Evolutionary conservation across 805 yeast genomes (phyloP), one percentile per base, ranked within the genome.

Genomic region (Sugiyamaella lignohabitans): DNA sequence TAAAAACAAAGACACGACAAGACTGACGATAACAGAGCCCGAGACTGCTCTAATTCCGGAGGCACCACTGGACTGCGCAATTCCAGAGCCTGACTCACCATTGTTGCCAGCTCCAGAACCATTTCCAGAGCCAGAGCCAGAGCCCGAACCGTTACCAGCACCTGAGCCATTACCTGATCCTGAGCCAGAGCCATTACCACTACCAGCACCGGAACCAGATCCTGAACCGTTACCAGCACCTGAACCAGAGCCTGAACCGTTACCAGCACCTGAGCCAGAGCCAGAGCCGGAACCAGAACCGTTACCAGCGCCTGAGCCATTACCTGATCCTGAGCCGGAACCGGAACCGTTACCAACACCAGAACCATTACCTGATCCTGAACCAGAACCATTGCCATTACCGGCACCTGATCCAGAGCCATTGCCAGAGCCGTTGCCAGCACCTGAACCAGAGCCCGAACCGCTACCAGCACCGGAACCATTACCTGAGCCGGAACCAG

Each of bases 241-340:
- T 40, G 80, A 71, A 49, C 69, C 58, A 42, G 73, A 70, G 47
- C 79, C 79, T 49, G 78, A 63, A 50, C 81, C 76, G 46, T 76
- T 54, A 40, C 56, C 41, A 36, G 53, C 54, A 19, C 55, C 57
- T 19, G 58, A 43, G 34, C 41, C 35, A 19, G 63, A 58, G 14
- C 66, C 61, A 27, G 61, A 49, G 47, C 64, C 63, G 52, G 78
- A 58, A 17, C 60, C 48, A 19, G 45, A 38, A 42, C 74, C 73
- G 55, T 75, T 67, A 41, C 73, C 64, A 46, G 74, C 75, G 56
- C 62, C 67, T 23, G 47, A 37, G 14, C 32, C 32, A 27, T 14
- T 27, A 27, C 32, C 32, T 8, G 32, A 27, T 8, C 32, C 32
- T 8, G 20, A 18, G 22, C 40, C 40, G 16, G 41, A 19, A 3